Conservation (phyloP, 257 asterid species). For the Solanum tacnaense region DNA sequence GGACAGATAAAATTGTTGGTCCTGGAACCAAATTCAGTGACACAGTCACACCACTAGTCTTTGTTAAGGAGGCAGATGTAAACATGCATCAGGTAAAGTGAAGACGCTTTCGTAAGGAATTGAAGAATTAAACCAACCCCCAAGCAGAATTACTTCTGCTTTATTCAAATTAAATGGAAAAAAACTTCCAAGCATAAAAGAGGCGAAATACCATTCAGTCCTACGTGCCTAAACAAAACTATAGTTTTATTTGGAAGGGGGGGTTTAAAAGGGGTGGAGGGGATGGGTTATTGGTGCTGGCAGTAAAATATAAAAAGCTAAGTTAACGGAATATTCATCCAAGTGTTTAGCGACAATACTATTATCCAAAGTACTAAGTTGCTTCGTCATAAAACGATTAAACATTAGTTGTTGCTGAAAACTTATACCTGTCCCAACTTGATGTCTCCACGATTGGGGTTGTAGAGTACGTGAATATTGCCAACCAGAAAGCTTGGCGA, state of each 20-base stretch:
- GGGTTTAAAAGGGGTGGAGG: not conserved
- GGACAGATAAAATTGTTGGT: not conserved
- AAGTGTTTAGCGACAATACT: not conserved
- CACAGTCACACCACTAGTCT: not conserved
- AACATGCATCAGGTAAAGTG: no score
- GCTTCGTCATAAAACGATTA: not conserved
- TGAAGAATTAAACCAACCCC: not conserved
- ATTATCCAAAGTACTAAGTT: not conserved
- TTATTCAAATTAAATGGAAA: not conserved
- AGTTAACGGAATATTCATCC: not conserved
- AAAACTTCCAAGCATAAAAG: not conserved
- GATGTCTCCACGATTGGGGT: constrained; percentile 88
- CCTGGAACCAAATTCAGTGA: not conserved
- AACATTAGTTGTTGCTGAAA: not conserved
- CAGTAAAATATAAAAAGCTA: not conserved
- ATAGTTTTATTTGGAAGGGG: not conserved
- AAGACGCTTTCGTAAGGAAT: not conserved
- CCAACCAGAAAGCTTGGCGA: constrained; percentile 54
- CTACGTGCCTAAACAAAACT: not conserved
- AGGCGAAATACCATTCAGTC: not conserved
- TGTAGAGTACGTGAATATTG: constrained; percentile 73
- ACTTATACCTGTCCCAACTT: constrained; percentile 79
- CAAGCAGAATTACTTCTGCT: not conserved
- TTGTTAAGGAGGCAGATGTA: not conserved
- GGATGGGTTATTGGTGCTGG: not conserved